phyloP scores from a whole-genome alignment of 2,329 filamentous ascomycete genomes.

The Xylariaceae sp. region DNA sequence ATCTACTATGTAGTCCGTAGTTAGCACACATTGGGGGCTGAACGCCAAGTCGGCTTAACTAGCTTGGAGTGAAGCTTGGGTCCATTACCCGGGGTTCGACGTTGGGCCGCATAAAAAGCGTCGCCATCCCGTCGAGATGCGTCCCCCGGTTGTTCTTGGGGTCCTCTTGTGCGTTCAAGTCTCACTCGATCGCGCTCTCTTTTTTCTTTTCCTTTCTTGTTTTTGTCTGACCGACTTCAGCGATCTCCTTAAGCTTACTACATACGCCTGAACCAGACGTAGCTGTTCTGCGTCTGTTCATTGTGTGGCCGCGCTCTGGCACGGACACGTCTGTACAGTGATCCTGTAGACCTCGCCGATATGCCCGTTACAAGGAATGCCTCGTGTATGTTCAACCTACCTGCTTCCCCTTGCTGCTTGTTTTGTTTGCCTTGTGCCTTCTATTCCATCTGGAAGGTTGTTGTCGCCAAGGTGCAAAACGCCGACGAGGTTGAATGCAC shows the following conservation, averaged over 20 bases:
- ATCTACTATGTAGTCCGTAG: too few relatives aligned
- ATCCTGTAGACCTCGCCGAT: not conserved
- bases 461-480: not conserved
- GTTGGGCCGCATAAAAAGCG: too few relatives aligned
- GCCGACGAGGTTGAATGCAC: not conserved
- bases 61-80: too few relatives aligned
- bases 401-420: not conserved
- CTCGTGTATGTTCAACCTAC: not conserved
- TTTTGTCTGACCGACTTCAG: not conserved
- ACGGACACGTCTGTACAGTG: not conserved
- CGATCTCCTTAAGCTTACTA: not conserved
- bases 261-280: not conserved
- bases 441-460: not conserved
- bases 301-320: not conserved
- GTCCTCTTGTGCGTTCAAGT: too few relatives aligned
- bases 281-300: not conserved
- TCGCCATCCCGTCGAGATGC: too few relatives aligned
- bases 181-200: too few relatives aligned
- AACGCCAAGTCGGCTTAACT: too few relatives aligned
- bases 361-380: conserved; percentile 1
- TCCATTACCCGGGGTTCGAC: too few relatives aligned
- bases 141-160: too few relatives aligned
- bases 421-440: not conserved
- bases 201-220: not conserved
- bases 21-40: too few relatives aligned